phyloP scores from a whole-genome alignment of 116 monocot species.

The Posidonia oceanica region DNA sequence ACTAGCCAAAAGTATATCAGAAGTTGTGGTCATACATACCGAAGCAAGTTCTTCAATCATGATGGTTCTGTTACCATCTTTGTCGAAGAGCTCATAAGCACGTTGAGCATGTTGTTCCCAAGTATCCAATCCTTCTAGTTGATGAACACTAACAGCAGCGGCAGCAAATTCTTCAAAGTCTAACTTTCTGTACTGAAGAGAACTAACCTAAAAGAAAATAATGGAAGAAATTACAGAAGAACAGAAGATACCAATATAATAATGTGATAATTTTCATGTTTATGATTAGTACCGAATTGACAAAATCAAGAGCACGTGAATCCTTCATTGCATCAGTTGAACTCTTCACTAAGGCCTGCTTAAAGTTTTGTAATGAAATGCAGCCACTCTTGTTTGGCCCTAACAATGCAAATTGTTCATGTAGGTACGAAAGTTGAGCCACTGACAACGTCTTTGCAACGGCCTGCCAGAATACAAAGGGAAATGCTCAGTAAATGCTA shows the following conservation, averaged over 20 bases:
- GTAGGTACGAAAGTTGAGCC: conserved; percentile 48
- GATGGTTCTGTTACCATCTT: conserved; percentile 59
- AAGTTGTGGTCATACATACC: conserved; percentile 15
- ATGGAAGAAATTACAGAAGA: neutral
- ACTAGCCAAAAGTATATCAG: neutral
- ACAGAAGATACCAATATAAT: neutral
- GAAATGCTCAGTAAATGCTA: neutral
- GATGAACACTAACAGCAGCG: conserved; percentile 59
- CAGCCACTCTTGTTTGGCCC: conserved; percentile 68
- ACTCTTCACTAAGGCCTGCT: conserved; percentile 51
- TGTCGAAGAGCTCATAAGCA: conserved; percentile 71
- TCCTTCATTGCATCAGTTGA: conserved; percentile 71
- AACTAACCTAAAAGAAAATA: conserved; percentile 40
- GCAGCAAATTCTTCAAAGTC: conserved; percentile 85
- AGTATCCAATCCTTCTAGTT: conserved; percentile 50
- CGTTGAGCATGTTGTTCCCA: conserved; percentile 68
- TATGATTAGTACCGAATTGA: conserved; percentile 29
- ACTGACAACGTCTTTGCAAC: conserved; percentile 57
- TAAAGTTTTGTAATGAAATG: conserved; percentile 59
- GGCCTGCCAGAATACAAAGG: conserved; percentile 32
- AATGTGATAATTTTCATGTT: neutral
- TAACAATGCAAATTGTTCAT: conserved; percentile 50
- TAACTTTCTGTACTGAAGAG: conserved; percentile 61
- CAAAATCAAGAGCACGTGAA: conserved; percentile 59
- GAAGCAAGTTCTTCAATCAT: conserved; percentile 80